phyloP scores from a whole-genome alignment of 164 flowering plant species.

The Litsea cubeba region DNA sequence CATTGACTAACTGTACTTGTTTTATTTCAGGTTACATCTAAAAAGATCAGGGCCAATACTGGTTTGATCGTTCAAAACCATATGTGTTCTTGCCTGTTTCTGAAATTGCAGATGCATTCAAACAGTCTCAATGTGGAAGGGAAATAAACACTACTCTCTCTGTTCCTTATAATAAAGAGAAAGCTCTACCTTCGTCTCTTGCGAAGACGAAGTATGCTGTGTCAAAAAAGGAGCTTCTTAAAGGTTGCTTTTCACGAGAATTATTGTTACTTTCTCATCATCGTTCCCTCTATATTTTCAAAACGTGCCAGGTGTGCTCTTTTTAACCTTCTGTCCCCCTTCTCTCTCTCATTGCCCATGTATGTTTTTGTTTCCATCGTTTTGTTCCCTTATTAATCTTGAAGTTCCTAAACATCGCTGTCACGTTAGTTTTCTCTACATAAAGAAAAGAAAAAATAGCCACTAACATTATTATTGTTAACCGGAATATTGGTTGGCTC shows the following conservation, averaged over 20 bases:
- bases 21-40: conserved; percentile 69
- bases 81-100: conserved; percentile 54
- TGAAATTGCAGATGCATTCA: conserved; percentile 66
- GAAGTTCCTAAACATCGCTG: too few relatives aligned
- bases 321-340: not conserved
- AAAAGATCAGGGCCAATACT: conserved; percentile 86
- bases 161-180: conserved; percentile 47
- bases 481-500: not conserved
- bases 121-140: conserved; percentile 48
- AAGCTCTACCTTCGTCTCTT: conserved; percentile 55
- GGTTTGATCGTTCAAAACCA: conserved; percentile 74
- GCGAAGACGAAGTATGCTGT: conserved; percentile 48
- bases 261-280: conserved; percentile 53
- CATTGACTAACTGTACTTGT: conserved; percentile 4
- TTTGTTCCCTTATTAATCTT: too few relatives aligned
- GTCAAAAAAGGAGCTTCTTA: conserved; percentile 51
- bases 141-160: conserved; percentile 33
- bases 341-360: not conserved
- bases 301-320: conserved; percentile 75
- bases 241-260: conserved; percentile 63
- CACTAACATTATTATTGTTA: too few relatives aligned
- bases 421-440: too few relatives aligned
- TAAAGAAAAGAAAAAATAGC: too few relatives aligned
- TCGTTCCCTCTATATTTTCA: conserved; percentile 69
- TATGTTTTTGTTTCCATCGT: too few relatives aligned